A percentile compares a stretch with the other conserved stretches of the same genome.
These are phyloP conservation scores for Trypanosoma platydactyli DNA, from an alignment of 208 protist species.

Conservation along the genomic window DNA sequence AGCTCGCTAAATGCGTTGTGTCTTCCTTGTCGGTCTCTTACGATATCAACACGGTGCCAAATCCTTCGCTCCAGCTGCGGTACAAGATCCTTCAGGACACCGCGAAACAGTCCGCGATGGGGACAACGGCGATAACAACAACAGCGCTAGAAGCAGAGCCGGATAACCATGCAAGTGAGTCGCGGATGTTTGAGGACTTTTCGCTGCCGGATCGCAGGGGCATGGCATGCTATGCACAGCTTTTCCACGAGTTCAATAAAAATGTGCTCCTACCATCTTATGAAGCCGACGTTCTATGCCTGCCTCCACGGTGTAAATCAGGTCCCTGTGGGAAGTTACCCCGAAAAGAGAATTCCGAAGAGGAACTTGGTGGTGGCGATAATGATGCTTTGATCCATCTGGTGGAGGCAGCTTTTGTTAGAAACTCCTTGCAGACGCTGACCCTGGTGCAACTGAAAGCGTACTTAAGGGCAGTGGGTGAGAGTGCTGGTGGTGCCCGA, in stretches of 20 bases:
- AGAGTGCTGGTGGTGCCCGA: slow-evolving; percentile 10
- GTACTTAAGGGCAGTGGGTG: slow-evolving; percentile 35
- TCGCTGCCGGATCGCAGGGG: slow-evolving; percentile 52
- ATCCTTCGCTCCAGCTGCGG: slow-evolving; percentile 73
- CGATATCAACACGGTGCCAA: slow-evolving; percentile 54
- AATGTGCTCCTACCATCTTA: slow-evolving; percentile 52
- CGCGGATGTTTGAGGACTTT: slow-evolving; percentile 28
- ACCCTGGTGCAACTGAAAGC: slow-evolving; percentile 42
- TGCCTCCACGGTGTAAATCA: slow-evolving; percentile 3
- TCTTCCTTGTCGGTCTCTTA: slow-evolving; percentile 54
- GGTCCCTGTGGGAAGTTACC: slow-evolving; percentile 1
- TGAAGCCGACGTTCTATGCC: slow-evolving; percentile 43
- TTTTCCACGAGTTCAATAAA: slow-evolving; percentile 56
- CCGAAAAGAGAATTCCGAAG: not conserved
- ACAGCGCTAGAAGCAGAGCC: not conserved
- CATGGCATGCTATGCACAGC: slow-evolving; percentile 34
- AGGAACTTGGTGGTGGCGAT: slow-evolving; percentile 1
- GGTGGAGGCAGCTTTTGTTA: slow-evolving; percentile 32
- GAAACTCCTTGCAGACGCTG: slow-evolving; percentile 37
- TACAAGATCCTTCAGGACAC: slow-evolving; percentile 53
- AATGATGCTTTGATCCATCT: slow-evolving; percentile 19
- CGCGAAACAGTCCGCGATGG: slow-evolving; percentile 20
- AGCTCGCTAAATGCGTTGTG: slow-evolving; percentile 57
- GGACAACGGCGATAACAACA: not conserved
- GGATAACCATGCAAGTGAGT: slow-evolving; percentile 11